Base-by-base conservation (phyloP, 1,284 basidiomycete genomes). In the Naganishia albida region DNA sequence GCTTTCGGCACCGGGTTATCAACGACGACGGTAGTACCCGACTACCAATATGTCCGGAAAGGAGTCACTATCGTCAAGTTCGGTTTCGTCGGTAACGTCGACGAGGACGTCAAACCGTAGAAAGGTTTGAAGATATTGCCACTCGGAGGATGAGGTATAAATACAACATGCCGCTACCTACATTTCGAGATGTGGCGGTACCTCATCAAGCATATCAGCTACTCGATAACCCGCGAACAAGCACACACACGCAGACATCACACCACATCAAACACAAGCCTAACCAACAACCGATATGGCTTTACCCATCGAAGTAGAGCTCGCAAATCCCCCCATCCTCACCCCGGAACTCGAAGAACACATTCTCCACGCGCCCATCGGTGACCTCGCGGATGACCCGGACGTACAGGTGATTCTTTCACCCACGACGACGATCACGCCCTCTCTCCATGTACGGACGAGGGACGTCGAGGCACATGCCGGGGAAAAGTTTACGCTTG, bases 221-320 rank as follows among this genome's bases (percentile, higher is more conserved):
- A 51, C 49, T 6, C 49, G 30, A n/a, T 4, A 48, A 25, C 26
- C 25, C 49, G 15, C 49, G 26, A 12, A 2, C 23, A 49, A 49
- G 48, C 43, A 7, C 43, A 48, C 20, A 49, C 46, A 23, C 4
- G 46, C 46, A 51, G 15, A 51, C 28, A 2, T 0, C 8, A 51
- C 49, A 51, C 49, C 26, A 28, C 16, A 51, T 7, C 42, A 51
- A 51, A 8, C 51, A 53, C 15, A 28, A 34, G 20, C 34, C 46
- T 49, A 23, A 15, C 28, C 26, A 51, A 34, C 50, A 18, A 16
- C 50, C 8, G 51, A 66, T 40, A 72, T 72, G 72, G 63, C 71
- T 53, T 72, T 74, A 60, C 75, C 75, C 4, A 67, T 75, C 49
- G 75, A 74, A 70, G 74, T 73, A 26, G 74, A 75, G 53, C 64